These are phyloP conservation scores for Gorgonomyces haynaldii DNA, from an alignment of 192 early-diverging fungal species.

Conservation along the genomic window DNA sequence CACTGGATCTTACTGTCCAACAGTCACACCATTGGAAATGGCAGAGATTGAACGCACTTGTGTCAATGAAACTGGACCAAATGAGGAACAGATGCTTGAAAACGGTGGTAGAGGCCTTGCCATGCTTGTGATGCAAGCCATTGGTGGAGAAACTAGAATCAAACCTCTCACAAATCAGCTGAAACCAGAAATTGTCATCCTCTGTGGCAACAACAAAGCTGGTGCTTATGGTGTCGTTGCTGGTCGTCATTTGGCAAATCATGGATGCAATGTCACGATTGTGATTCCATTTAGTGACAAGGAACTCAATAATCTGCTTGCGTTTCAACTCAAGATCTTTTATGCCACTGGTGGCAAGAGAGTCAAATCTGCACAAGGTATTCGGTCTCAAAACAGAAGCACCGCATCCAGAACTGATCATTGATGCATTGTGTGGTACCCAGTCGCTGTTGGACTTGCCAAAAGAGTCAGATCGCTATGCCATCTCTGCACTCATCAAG, in stretches of 20 bases:
- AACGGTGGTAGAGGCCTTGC: slow-evolving; percentile 64
- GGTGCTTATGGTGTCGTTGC: slow-evolving; percentile 61
- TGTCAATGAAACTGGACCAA: slow-evolving; percentile 51
- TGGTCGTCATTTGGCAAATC: slow-evolving; percentile 68
- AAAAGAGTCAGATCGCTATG: no score
- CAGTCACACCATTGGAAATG: slow-evolving; percentile 53
- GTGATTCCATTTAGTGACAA: slow-evolving; percentile 29
- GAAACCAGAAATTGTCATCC: slow-evolving; percentile 55
- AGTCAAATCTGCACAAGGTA: no score
- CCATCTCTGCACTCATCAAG: no score
- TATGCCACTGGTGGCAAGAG: no score
- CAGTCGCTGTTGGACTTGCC: no score
- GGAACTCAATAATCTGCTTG: slow-evolving; percentile 20
- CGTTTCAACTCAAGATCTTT: no score
- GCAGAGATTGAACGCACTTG: slow-evolving; percentile 48
- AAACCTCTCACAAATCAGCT: slow-evolving; percentile 65
- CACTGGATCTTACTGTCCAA: slow-evolving; percentile 41
- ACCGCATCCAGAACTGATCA: no score
- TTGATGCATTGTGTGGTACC: no score
- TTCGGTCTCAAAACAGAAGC: no score
- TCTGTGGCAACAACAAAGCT: slow-evolving; percentile 62
- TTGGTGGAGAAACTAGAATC: slow-evolving; percentile 49
- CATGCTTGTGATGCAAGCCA: slow-evolving; percentile 58
- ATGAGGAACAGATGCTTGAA: slow-evolving; percentile 61
- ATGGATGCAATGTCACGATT: slow-evolving; percentile 56